Percentiles rank a stretch among this genome's conserved stretches.
Conservation (phyloP, 2,329 filamentous ascomycete genomes). For the Arthrinium puccinioides region DNA sequence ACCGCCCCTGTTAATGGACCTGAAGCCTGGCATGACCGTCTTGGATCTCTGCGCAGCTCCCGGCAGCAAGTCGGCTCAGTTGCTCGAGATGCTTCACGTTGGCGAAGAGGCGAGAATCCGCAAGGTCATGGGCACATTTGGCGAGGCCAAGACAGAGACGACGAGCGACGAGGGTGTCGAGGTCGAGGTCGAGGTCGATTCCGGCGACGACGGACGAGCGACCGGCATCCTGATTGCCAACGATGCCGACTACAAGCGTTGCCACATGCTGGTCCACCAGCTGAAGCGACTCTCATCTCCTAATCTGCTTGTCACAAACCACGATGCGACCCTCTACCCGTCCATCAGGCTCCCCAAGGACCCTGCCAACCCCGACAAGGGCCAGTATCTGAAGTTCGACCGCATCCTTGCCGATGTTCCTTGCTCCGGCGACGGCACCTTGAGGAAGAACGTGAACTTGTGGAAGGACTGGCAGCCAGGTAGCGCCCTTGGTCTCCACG, state of each 20-base stretch:
- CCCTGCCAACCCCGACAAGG: slow-evolving; percentile 44
- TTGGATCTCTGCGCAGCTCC: slow-evolving; percentile 95
- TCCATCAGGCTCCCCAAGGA: slow-evolving; percentile 73
- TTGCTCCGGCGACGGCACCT: slow-evolving; percentile 90
- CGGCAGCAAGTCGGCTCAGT: slow-evolving; percentile 91
- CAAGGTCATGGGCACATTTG: slow-evolving; percentile 59
- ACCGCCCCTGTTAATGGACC: slow-evolving; percentile 85
- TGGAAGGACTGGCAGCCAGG: slow-evolving; percentile 94
- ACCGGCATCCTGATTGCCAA: slow-evolving; percentile 93
- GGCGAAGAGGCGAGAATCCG: slow-evolving; percentile 84
- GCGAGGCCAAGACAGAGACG: slow-evolving; percentile 15
- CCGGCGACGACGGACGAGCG: slow-evolving; percentile 72
- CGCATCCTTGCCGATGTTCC: slow-evolving; percentile 94
- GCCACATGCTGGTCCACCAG: slow-evolving; percentile 95
- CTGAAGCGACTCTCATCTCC: slow-evolving; percentile 95
- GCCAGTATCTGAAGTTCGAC: slow-evolving; percentile 88
- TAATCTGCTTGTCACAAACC: slow-evolving; percentile 94
- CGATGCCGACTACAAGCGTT: slow-evolving; percentile 92
- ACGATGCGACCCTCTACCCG: slow-evolving; percentile 93
- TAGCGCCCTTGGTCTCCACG: slow-evolving; percentile 79
- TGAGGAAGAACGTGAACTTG: slow-evolving; percentile 85
- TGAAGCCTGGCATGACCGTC: slow-evolving; percentile 85
- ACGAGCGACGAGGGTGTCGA: slow-evolving; percentile 39
- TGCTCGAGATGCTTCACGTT: slow-evolving; percentile 87
- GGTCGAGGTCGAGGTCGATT: slow-evolving; percentile 45